Evolutionary conservation across 768 basidiomycete genomes (phyloP), one percentile per base, ranked within the genome.

Genomic region (Thelephora aurantiotincta): DNA sequence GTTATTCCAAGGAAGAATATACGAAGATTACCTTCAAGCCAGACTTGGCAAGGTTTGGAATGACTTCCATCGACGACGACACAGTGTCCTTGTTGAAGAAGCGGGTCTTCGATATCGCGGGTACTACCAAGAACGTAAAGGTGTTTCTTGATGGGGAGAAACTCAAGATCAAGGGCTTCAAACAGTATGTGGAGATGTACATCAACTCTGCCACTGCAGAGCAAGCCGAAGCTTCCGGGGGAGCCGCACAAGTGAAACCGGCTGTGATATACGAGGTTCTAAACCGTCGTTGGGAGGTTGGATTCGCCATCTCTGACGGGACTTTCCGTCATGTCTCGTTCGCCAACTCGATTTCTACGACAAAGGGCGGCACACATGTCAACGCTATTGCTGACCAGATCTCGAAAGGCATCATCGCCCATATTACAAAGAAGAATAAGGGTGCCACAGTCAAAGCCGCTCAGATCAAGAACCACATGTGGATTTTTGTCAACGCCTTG

Each of bases 401-500:
- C 45, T 79, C 91, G 18, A 92, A 93, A 64, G 78, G 74, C 52
- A 67, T 98, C 33, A 73, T 92, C 51, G 68, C 82, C 12, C 74
- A 75, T 6, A 91, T 98, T 54, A 69, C 79, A 60, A 97, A 97
- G 79, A 98, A 94, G 78, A 96, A 99, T 70, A 97, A 96, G 67
- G 90, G 73, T 2, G 90, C 92, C n/a, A 75, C 84, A 0, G 84
- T 98, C 57, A 98, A 97, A 63, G 74, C 88, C 13, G 76, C 80
- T 46, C 91, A 96, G 66, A 82, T 98, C 67, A 94, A 90, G 71
- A 92, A 84, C 57, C 93, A 99, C 60, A 91, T 99, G 80, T 93
- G 89, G 90, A 74, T 99, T 47, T 99, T 98, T 58, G 81, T 99
- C 59, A 98, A 97, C 57, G 80, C 89, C 12, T 70, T 96, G 51